These are phyloP conservation scores for Pythium insidiosum DNA, from an alignment of 352 stramenopile species.

Conservation along the genomic window DNA sequence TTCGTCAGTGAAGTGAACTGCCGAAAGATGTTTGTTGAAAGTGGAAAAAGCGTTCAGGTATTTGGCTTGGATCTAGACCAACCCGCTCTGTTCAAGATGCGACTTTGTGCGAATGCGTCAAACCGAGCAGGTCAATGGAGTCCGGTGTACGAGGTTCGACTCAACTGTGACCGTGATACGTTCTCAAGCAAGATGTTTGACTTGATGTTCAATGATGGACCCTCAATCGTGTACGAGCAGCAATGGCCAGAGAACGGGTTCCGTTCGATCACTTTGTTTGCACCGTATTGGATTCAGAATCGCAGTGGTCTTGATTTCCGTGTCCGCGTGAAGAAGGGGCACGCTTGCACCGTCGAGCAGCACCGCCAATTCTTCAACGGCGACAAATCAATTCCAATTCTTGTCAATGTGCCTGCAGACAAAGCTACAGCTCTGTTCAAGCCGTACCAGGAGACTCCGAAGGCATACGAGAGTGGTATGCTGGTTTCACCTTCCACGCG, in stretches of 20 bases:
- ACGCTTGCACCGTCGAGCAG: conserved; percentile 45
- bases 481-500: conserved; percentile 37
- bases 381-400: conserved; percentile 51
- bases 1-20: conserved; percentile 77
- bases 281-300: conserved; percentile 84
- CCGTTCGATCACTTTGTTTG: conserved; percentile 58
- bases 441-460: conserved; percentile 64
- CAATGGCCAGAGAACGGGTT: conserved; percentile 51
- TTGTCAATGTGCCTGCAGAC: conserved; percentile 42
- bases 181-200: conserved; percentile 58
- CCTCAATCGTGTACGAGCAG: conserved; percentile 56
- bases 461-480: conserved; percentile 41
- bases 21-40: conserved; percentile 65
- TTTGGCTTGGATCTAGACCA: conserved; percentile 68
- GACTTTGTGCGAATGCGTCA: conserved; percentile 47
- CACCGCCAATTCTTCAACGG: conserved; percentile 64
- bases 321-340: conserved; percentile 54
- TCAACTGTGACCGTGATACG: conserved; percentile 32
- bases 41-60: conserved; percentile 70
- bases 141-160: conserved; percentile 43
- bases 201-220: conserved; percentile 46
- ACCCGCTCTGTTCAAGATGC: conserved; percentile 68
- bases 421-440: conserved; percentile 65
- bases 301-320: conserved; percentile 65
- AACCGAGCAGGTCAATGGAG: conserved; percentile 51